Evolutionary conservation across 2,329 filamentous ascomycete species (phyloP), one percentile per base, ranked within the genome.

Genomic region (Claviceps sp.): DNA sequence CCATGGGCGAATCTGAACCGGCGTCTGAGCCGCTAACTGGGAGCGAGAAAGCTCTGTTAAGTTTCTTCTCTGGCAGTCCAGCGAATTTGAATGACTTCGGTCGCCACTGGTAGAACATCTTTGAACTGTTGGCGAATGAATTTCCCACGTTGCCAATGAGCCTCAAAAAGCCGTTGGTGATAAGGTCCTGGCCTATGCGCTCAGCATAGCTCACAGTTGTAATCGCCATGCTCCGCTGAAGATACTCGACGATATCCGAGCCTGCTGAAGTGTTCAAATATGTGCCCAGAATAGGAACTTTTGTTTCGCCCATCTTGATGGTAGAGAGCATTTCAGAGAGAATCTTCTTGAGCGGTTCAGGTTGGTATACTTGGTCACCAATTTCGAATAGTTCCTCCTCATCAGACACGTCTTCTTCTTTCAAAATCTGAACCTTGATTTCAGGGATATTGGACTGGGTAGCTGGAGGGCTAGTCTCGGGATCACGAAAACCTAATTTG

Each of bases 71-170:
- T 0, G 88, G 89, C 50, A 95, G 75, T 22, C 90, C 91, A 26
- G 89, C 84, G 52, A 93, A 67, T 63, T 94, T 84, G 71, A 97
- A 98, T 5, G 87, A 85, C 71, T 89, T 94, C 7, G 90, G 81
- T 51, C 89, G 85, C 93, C 93, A 98, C 67, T 98, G 93, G 67
- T 98, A 98, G 65, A 87, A 91, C 82, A 97, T 86, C 69, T 86
- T 89, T 57, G 90, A 95, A 74, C 90, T 97, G 71, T 98, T 98
- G 60, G 91, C 90, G 65, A 98, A 98, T 1, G 85, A 88, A 70
- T 81, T 97, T 55, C 93, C 93, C 51, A 98, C 90, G 61, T 93
- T 96, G 57, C 93, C 93, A 55, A 98, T 81, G 50, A 98, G 75
- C 49, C 93, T 83, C 62, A 98, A 73, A 64, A 96, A 91, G 40